Evolutionary conservation across 441 rosid genomes (phyloP), one percentile per base, ranked within the genome.

Genomic region (Melastoma candidum): DNA sequence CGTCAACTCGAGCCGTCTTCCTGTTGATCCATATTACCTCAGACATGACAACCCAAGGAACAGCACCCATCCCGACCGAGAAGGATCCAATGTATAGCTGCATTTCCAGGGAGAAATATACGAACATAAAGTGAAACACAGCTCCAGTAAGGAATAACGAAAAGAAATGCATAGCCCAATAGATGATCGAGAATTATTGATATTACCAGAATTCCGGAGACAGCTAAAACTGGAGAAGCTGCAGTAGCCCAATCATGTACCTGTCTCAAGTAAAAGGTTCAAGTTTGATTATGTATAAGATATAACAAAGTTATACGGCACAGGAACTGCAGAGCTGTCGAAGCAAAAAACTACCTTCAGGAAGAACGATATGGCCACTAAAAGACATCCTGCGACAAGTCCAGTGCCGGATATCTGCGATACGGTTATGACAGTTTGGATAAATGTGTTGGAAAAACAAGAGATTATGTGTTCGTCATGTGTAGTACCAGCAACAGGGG

Each of bases 1-100:
- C 22, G 22, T 17, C 22, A 17, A 17, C 22, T 17, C 22, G 22
- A 17, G 22, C 22, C 22, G 36, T 29, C 7, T 3, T 29, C 7
- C 36, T 29, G 7, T 29, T 29, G 36, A 29, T 3, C 22, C 5
- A 29, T 29, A 17, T 72, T 81, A 90, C 95, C 93, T 90, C 94
- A 8, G 96, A 90, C 98, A 90, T 87, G 57, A 90, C 68, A 1
- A 92, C 98, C 96, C 96, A 87, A 11, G 96, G 96, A 78, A 85
- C 81, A 24, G 96, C 87, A 53, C 96, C 95, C 94, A 92, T 82
- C 69, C 98, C 98, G 51, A 80, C 78, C 1, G 95, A 85, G 71
- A 92, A 92, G 5, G 94, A 69, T 51, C 78, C 76, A 71, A 87
- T 75, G 77, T 77, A 92, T 56, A 84, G 71, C 94, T 92, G 79